A percentile compares a stretch with the other conserved stretches of the same genome.
phyloP scores from a whole-genome alignment of 2,329 filamentous ascomycete species.

The Paracorniculantispora psalliotae region DNA sequence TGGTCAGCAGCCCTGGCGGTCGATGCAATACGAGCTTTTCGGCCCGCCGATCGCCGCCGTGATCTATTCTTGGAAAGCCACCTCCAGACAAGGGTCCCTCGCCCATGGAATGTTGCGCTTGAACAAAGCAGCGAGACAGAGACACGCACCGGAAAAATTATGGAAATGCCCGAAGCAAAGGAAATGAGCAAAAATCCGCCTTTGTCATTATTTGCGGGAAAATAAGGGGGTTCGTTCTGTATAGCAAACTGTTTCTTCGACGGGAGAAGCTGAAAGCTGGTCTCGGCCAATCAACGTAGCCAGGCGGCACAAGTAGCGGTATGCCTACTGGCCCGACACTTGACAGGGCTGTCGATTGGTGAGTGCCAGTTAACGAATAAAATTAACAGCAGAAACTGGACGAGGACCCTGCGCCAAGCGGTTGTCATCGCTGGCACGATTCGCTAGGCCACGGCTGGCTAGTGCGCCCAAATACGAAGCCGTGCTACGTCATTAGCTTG shows the following conservation, averaged over 20 bases:
- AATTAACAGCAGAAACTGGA: neutral
- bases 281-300: neutral
- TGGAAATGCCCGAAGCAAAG: neutral
- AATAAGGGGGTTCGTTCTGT: too few species aligned
- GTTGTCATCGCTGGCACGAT: neutral
- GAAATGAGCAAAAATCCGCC: neutral
- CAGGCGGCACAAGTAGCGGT: neutral
- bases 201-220: neutral
- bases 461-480: constrained; percentile 18
- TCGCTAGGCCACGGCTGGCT: neutral
- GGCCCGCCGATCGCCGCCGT: constrained; percentile 5
- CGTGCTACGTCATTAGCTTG: constrained; percentile 20
- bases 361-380: too few species aligned
- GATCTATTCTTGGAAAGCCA: constrained; percentile 10
- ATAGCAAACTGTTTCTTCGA: too few species aligned
- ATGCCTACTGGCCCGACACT: neutral
- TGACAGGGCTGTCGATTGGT: neutral
- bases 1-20: neutral
- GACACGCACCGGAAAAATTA: neutral
- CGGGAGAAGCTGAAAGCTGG: too few species aligned
- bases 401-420: constrained; percentile 5
- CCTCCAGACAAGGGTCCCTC: neutral
- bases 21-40: constrained; percentile 7
- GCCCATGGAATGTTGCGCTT: neutral
- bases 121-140: neutral